phyloP scores from a whole-genome alignment of 805 yeast species.

The Hemisphaericaspora nanyangensis region DNA sequence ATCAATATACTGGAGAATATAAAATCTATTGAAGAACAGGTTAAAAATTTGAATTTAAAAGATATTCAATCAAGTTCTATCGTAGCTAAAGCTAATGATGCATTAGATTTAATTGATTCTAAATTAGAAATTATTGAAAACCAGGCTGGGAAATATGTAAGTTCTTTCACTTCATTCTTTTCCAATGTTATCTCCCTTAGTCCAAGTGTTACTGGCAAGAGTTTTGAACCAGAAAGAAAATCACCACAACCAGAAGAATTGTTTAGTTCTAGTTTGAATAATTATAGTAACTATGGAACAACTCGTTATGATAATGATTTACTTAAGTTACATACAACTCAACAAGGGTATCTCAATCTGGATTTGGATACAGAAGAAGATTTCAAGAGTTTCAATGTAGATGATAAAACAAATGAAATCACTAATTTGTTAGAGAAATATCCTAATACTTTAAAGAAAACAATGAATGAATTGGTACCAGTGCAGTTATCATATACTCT shows the following conservation, averaged over 20 bases:
- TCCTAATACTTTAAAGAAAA: conserved; percentile 44
- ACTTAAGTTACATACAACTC: conserved; percentile 35
- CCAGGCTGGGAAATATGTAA: conserved; percentile 57
- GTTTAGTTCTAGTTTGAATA: conserved; percentile 15
- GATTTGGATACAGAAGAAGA: conserved; percentile 14
- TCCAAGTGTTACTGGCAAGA: conserved; percentile 11
- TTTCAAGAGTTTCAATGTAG: conserved; percentile 37
- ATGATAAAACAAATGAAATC: conserved; percentile 48
- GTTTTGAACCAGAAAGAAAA: conserved; percentile 5
- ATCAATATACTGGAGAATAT: conserved; percentile 20
- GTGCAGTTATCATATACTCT: conserved; percentile 49
- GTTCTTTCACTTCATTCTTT: conserved; percentile 56
- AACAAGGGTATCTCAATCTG: conserved; percentile 15
- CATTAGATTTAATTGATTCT: conserved; percentile 66
- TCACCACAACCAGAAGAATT: conserved; percentile 7
- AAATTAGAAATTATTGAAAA: conserved; percentile 70
- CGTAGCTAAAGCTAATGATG: conserved; percentile 45
- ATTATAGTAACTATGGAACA: conserved; percentile 29
- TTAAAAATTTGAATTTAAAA: conserved; percentile 17
- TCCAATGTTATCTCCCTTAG: conserved; percentile 30
- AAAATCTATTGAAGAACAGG: conserved; percentile 23
- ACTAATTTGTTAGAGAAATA: conserved; percentile 44
- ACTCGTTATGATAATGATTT: conserved; percentile 38
- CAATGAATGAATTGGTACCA: conserved; percentile 69
- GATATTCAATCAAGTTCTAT: conserved; percentile 8